Conservation (phyloP, 177 flowering plant species). For the Tripterygium wilfordii region DNA sequence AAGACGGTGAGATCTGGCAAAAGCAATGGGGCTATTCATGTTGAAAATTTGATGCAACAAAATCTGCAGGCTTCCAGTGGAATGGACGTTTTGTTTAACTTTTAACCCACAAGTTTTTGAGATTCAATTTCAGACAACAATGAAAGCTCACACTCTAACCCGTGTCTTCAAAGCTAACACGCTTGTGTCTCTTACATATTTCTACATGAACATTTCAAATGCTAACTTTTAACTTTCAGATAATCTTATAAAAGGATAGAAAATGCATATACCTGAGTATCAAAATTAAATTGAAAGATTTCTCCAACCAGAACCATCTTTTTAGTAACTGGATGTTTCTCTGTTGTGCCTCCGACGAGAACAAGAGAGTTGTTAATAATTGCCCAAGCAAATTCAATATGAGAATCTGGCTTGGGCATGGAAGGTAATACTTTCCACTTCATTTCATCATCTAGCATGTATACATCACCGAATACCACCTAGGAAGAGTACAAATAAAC, state of each 20-base stretch:
- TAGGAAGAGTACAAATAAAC: slow-evolving; percentile 4
- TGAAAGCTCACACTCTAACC: too few relatives aligned
- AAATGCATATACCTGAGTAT: slow-evolving; percentile 52
- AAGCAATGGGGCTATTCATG: too few relatives aligned
- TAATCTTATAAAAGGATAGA: neutral
- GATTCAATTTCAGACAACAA: too few relatives aligned
- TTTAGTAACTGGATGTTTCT: slow-evolving; percentile 85
- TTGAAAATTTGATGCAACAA: too few relatives aligned
- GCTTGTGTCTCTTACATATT: too few relatives aligned
- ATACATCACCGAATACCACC: slow-evolving; percentile 80
- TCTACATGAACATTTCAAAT: too few relatives aligned
- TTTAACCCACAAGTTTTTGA: too few relatives aligned
- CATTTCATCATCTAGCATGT: slow-evolving; percentile 85
- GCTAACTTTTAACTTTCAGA: too few relatives aligned
- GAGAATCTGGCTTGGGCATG: slow-evolving; percentile 96
- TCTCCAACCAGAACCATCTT: slow-evolving; percentile 84
- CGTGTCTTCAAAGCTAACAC: too few relatives aligned
- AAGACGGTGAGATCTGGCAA: too few relatives aligned
- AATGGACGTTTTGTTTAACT: too few relatives aligned
- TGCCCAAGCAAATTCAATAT: slow-evolving; percentile 91
- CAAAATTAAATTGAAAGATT: slow-evolving; percentile 60
- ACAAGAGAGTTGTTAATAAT: slow-evolving; percentile 76
- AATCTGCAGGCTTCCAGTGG: too few relatives aligned
- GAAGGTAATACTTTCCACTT: slow-evolving; percentile 78
- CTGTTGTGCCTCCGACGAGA: slow-evolving; percentile 86